Evolutionary conservation across 352 stramenopile species (phyloP).

Genomic region (Phytophthora europaea): DNA sequence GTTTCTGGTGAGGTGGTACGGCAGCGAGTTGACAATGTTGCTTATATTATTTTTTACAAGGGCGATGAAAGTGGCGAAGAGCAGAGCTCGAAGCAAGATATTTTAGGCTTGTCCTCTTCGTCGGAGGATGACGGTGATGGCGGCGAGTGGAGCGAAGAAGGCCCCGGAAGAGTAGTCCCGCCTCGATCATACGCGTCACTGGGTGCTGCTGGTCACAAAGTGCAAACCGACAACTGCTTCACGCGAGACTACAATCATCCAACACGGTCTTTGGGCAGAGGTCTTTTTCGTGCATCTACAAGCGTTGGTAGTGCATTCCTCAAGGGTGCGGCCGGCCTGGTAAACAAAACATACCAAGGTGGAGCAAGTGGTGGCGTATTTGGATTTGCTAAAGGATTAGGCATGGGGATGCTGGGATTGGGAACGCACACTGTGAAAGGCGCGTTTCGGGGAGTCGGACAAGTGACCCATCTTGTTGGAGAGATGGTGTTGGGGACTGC

Average conservation of each 20-base stretch:
- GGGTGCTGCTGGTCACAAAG: conserved; percentile 85
- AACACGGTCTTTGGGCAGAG: conserved; percentile 81
- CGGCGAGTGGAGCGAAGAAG: conserved; percentile 53
- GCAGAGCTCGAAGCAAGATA: conserved; percentile 49
- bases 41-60: conserved; percentile 94
- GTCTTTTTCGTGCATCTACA: conserved; percentile 86
- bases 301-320: conserved; percentile 87
- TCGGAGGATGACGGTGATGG: conserved; percentile 51
- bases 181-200: conserved; percentile 85
- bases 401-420: conserved; percentile 88
- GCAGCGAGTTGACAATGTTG: conserved; percentile 76
- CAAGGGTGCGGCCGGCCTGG: conserved; percentile 82
- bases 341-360: conserved; percentile 91
- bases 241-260: conserved; percentile 83
- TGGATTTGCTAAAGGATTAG: conserved; percentile 88
- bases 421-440: conserved; percentile 90
- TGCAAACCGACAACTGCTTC: conserved; percentile 90
- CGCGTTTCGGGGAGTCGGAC: conserved; percentile 84
- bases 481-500: conserved; percentile 89
- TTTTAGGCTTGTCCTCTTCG: conserved; percentile 59
- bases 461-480: conserved; percentile 89
- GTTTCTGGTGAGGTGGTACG: conserved; percentile 79
- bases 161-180: conserved; percentile 32
- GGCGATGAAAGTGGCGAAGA: conserved; percentile 61
- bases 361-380: conserved; percentile 87